Evolutionary conservation across 2,329 filamentous ascomycete species (phyloP).

Genomic region (Penicillium expansum): DNA sequence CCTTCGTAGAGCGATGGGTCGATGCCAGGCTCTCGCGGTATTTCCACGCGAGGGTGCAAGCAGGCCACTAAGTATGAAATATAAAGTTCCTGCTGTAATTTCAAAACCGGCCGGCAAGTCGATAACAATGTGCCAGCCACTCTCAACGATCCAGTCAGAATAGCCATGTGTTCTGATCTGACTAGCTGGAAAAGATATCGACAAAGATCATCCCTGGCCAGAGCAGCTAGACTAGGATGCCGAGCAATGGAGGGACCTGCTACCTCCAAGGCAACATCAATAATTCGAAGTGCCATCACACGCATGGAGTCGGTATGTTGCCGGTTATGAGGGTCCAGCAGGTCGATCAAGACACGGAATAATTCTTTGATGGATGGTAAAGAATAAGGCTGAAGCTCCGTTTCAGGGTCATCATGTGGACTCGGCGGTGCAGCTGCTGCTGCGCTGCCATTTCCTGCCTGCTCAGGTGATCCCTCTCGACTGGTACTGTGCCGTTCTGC

Average conservation of each 20-base stretch:
- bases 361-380: constrained; percentile 91
- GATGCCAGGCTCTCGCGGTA: constrained; percentile 84
- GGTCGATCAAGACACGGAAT: constrained; percentile 88
- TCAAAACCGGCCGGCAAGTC: constrained; percentile 85
- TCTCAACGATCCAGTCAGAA: constrained; percentile 86
- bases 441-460: constrained; percentile 31
- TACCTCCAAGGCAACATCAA: constrained; percentile 95
- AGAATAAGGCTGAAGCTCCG: constrained; percentile 79
- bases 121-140: constrained; percentile 88
- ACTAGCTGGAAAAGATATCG: constrained; percentile 95
- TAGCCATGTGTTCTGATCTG: constrained; percentile 91
- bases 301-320: constrained; percentile 93
- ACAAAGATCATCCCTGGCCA: constrained; percentile 91
- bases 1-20: constrained; percentile 89
- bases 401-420: constrained; percentile 46
- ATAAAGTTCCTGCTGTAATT: constrained; percentile 94
- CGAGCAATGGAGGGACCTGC: constrained; percentile 91
- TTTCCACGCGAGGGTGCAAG: constrained; percentile 88
- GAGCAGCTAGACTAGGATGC: constrained; percentile 79
- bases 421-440: constrained; percentile 35
- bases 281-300: constrained; percentile 94
- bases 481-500: constrained; percentile 34
- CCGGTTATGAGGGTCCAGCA: constrained; percentile 87
- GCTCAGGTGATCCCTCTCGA: constrained; percentile 35
- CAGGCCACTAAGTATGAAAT: constrained; percentile 92